Base-by-base conservation (phyloP, 352 stramenopile species). In the Phytopythium ostracodes region DNA sequence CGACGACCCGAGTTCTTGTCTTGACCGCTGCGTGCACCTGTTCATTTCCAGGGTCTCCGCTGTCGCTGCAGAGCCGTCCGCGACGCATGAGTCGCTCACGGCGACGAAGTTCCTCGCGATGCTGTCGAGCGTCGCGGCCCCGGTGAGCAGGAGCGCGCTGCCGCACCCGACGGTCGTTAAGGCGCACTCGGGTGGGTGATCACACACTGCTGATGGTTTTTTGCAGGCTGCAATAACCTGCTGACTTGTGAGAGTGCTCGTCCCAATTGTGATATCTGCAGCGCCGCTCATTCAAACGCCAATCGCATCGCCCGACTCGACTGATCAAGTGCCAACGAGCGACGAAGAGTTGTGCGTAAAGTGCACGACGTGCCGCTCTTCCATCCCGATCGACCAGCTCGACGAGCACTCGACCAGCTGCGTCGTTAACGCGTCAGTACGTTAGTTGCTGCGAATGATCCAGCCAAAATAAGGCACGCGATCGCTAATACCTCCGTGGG, bases 351-450 rank as follows among this genome's bases (percentile, higher is more conserved):
- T 83, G 14, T 62, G 63, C 18, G 73, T 90, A 56, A 92, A 92
- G 60, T 92, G 86, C 69, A 94, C 78, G 42, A 89, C 77, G 12
- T 94, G 83, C 62, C 67, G 72, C 29, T 70, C 59, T 20, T 61
- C 76, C 38, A 66, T 92, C 0, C 38, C 72, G 1, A 60, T 92
- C 8, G 63, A 84, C 17, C 55, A 81, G 15, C 59, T 94, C 43
- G 72, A 92, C 65, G 58, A 61, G 2, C 86, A 94, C 59, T 94
- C 83, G 2, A 79, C 78, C 56, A 51, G 54, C 22, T 94, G 86
- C 55, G 66, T 72, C n/a, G 64, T 90, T 24, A 68, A 60, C 29
- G 40, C 75, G 20, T 70, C 68, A 55, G 78, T 87, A 63, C 29
- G 74, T 67, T 36, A n/a, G 11, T 25, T 38, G 7, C 10, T 4